phyloP scores from a whole-genome alignment of 208 protist species.

The Crithidia bombi region DNA sequence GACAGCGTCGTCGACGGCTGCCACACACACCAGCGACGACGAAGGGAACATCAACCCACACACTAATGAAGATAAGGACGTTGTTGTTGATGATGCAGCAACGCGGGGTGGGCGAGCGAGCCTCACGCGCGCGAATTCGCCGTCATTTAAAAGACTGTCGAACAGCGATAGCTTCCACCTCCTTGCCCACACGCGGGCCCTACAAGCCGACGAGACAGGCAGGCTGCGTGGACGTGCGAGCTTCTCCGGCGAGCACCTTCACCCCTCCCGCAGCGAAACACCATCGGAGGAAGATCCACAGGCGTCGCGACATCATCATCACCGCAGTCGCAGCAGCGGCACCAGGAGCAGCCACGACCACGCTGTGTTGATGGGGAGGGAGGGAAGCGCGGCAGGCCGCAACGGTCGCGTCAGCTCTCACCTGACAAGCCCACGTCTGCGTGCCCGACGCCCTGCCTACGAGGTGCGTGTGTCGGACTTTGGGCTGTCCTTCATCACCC shows the following conservation, averaged over 20 bases:
- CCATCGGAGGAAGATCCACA: no score
- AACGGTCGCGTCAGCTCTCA: not conserved
- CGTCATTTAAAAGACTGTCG: no score
- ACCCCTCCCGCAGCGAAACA: no score
- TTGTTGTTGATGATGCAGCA: not conserved
- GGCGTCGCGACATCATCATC: no score
- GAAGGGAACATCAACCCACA: not conserved
- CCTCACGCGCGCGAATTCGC: no score
- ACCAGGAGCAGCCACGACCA: no score
- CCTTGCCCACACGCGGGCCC: no score
- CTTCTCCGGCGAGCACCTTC: no score
- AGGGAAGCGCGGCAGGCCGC: not conserved
- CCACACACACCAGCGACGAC: not conserved
- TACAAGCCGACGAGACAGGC: no score
- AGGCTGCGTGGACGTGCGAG: no score
- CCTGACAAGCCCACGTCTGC: slow-evolving; percentile 1
- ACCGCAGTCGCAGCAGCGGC: no score
- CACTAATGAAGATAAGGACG: not conserved
- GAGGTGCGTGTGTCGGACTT: slow-evolving; percentile 52
- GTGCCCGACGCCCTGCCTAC: slow-evolving; percentile 30
- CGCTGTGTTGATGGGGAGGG: not conserved
- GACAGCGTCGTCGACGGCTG: not conserved
- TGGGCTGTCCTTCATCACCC: slow-evolving; percentile 51
- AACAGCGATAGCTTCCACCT: no score
- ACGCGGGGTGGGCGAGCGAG: not conserved